These are phyloP conservation scores for Pontederia crassipes DNA, from an alignment of 176 grass and related monocot genomes.

Conservation along the genomic window DNA sequence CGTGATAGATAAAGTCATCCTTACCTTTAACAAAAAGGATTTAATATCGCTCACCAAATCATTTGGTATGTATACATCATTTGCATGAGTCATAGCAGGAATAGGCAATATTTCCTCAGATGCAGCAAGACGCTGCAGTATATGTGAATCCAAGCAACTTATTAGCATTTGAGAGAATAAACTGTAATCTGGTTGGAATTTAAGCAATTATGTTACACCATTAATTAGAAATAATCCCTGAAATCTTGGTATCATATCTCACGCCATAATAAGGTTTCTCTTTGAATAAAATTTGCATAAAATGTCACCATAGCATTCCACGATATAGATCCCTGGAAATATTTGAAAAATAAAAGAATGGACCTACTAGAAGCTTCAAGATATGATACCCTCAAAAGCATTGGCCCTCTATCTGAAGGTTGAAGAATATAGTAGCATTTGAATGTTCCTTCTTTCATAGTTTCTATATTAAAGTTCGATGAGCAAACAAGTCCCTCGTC, in stretches of 20 bases:
- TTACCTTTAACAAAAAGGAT: conserved; percentile 64
- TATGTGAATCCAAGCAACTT: neutral
- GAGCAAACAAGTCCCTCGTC: conserved; percentile 84
- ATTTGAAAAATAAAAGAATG: no score
- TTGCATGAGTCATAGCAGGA: conserved; percentile 26
- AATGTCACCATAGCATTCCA: no score
- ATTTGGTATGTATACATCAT: conserved; percentile 25
- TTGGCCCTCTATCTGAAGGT: conserved; percentile 64
- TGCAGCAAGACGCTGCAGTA: conserved; percentile 70
- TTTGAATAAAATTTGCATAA: no score
- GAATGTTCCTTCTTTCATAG: conserved; percentile 53
- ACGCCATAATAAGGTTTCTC: no score
- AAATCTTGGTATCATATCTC: no score
- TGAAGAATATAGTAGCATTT: conserved; percentile 72
- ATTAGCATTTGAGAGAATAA: neutral
- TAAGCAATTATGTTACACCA: no score
- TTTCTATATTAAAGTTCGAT: conserved; percentile 67
- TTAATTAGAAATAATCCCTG: no score
- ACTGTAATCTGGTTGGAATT: no score
- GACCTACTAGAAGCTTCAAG: neutral
- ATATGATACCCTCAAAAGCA: conserved; percentile 78
- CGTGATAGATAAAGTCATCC: neutral
- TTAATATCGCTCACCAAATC: conserved; percentile 50
- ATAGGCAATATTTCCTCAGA: conserved; percentile 82
- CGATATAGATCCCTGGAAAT: no score